Evolutionary conservation across 495 filamentous ascomycete genomes (phyloP), one percentile per base, ranked within the genome.

Genomic region (Lasiosphaeriaceae sp.): DNA sequence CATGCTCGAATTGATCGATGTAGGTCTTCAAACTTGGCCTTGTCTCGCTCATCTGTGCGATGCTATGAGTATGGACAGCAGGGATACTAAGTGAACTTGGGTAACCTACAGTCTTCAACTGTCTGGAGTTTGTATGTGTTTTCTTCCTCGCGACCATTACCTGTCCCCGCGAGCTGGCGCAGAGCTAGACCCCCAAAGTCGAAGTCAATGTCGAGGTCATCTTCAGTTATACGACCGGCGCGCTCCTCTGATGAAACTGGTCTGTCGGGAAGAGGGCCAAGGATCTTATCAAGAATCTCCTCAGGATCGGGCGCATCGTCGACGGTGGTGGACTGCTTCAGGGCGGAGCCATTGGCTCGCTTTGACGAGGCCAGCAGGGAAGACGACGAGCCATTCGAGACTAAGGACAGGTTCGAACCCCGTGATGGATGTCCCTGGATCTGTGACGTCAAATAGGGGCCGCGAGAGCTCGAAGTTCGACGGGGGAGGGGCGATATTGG

Each of bases 1-100:
- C 94, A 97, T 26, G 89, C 89, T 69, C 80, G 69, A 59, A 98
- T 97, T 8, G 92, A 92, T 52, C 82, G 83, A 68, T 97, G 94
- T 31, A 98, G 78, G 47, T 96, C 92, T 69, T 96, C 86, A 62
- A 96, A 96, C 61, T 89, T 95, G 60, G 88, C 81, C 64, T 90
- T 89, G 51, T 97, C 91, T 66, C 81, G 79, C 66, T 96, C 90
- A 70, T 90, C 89, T 92, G 58, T 52, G 45, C 56, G 56, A 52
- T 44, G 51, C 46, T 48, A 66, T 71, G 57, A 69, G 65, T 60
- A 63, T 44, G 26, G 70, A 58, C 64, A 58, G 58, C 60, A 50
- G 60, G 50, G 34, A 47, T 37, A 64, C 61, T 31, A 37, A 65
- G 55, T 52, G 63, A 60, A 55, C 67, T 20, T 22, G 55, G 37